Evolutionary conservation across 305 asterid genomes (phyloP), one percentile per base, ranked within the genome.

Genomic region (Petunia hybrid): DNA sequence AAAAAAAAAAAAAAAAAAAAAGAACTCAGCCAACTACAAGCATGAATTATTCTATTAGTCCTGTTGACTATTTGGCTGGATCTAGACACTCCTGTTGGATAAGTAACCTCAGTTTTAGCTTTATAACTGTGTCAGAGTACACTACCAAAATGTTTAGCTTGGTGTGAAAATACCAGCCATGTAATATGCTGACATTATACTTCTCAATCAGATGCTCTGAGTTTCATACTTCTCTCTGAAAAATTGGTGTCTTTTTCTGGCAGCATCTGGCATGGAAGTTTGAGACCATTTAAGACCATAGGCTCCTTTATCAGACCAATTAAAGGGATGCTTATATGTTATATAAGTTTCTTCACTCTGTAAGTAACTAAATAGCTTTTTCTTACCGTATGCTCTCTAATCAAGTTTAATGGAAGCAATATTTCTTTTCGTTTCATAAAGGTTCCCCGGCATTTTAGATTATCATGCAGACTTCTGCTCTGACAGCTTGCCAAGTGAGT

Each of bases 341-440:
- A 85, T 87, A 84, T 93, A 78, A 85, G 88, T 84, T 85, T 83
- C 76, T 84, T 92, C 73, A 87, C 88, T 5, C 83, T 76, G 98
- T 95, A 91, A 90, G 98, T 81, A 85, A 81, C 65, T 82, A 70
- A 68, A 73, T 53, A 12, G 31, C 2, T 73, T 69, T 57, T 38
- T 39, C 35, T 4, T 53, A 53, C 55, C 79, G 4, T 60, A 67
- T 35, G 64, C 79, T 74, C 53, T 74, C 79, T 53, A 53, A 13
- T 16, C 5, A 36, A 36, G 45, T 74, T 74, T 36, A 13, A 55
- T 8, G 64, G 64, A 53, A 74, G 36, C 14, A 36, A 38, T 2
- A 22, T 22, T 22, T 22, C 6, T 51, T 60, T 46, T 56, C 36
- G 48, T 79, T 79, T 67, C 64, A 42, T 69, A 60, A 64, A 79